These are phyloP conservation scores for Escallonia rubra DNA, from an alignment of 129 eudicot species.

Conservation along the genomic window DNA sequence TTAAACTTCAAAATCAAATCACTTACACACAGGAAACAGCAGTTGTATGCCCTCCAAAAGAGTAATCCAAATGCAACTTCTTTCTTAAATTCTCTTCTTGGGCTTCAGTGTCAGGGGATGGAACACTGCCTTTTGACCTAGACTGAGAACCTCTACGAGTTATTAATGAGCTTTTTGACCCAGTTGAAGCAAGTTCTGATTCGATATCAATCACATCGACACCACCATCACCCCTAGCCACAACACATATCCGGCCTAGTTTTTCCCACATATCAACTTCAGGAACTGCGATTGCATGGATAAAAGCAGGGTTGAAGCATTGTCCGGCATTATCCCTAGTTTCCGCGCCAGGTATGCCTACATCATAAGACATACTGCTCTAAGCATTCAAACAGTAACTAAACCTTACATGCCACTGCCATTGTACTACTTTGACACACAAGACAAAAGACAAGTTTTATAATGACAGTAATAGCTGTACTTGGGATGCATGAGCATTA, in stretches of 20 bases:
- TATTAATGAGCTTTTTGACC: slow-evolving; percentile 37
- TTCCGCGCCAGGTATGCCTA: slow-evolving; percentile 34
- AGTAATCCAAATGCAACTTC: too few relatives aligned
- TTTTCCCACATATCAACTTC: slow-evolving; percentile 71
- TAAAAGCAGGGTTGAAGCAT: slow-evolving; percentile 83
- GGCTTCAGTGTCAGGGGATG: not conserved
- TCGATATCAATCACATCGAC: slow-evolving; percentile 73
- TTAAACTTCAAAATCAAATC: too few relatives aligned
- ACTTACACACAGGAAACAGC: too few relatives aligned
- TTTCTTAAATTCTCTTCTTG: not conserved
- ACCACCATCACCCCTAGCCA: slow-evolving; percentile 92
- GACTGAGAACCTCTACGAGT: slow-evolving; percentile 29
- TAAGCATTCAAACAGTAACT: too few relatives aligned
- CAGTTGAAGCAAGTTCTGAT: slow-evolving; percentile 47
- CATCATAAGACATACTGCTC: not conserved
- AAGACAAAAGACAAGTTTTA: too few relatives aligned
- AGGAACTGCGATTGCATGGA: slow-evolving; percentile 80
- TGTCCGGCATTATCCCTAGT: slow-evolving; percentile 42
- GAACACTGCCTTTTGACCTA: too few relatives aligned
- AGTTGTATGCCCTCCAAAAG: slow-evolving; percentile 64
- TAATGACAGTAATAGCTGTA: too few relatives aligned
- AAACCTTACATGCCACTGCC: too few relatives aligned
- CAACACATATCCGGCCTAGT: slow-evolving; percentile 70
- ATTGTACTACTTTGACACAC: too few relatives aligned
- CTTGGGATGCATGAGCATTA: too few relatives aligned